Conservation (phyloP, 2,329 filamentous ascomycete species). For the Biscogniauxia sp. region DNA sequence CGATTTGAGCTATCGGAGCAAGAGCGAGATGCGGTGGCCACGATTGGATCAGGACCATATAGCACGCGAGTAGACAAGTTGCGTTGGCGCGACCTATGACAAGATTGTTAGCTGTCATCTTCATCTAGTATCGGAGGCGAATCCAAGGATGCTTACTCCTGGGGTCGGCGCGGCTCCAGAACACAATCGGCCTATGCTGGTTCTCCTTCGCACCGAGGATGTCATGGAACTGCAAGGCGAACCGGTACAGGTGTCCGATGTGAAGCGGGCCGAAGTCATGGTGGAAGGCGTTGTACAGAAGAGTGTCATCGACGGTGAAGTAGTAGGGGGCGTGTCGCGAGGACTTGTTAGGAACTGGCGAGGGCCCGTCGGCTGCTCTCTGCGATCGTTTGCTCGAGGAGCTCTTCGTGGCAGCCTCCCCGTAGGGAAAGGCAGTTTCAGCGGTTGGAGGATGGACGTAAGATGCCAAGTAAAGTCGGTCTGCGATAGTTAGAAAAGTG, state of each 20-base stretch:
- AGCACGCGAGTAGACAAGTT: constrained; percentile 91
- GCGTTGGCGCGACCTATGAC: constrained; percentile 81
- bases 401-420: constrained; percentile 49
- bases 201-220: constrained; percentile 90
- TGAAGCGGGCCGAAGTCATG: constrained; percentile 97
- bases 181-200: constrained; percentile 85
- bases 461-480: constrained; percentile 91
- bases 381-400: constrained; percentile 77
- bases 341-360: constrained; percentile 42
- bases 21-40: constrained; percentile 96
- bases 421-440: constrained; percentile 84
- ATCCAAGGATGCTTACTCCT: constrained; percentile 62
- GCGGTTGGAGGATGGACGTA: constrained; percentile 80
- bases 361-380: constrained; percentile 59
- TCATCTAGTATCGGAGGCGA: neutral
- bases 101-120: constrained; percentile 23
- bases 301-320: constrained; percentile 88
- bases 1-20: constrained; percentile 92
- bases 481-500: constrained; percentile 52
- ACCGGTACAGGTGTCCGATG: constrained; percentile 95
- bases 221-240: constrained; percentile 93
- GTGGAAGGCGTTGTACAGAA: constrained; percentile 97
- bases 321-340: constrained; percentile 72
- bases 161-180: constrained; percentile 91
- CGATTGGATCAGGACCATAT: constrained; percentile 97